Base-by-base conservation (phyloP, 1,284 basidiomycete genomes). In the Ustilago nuda region DNA sequence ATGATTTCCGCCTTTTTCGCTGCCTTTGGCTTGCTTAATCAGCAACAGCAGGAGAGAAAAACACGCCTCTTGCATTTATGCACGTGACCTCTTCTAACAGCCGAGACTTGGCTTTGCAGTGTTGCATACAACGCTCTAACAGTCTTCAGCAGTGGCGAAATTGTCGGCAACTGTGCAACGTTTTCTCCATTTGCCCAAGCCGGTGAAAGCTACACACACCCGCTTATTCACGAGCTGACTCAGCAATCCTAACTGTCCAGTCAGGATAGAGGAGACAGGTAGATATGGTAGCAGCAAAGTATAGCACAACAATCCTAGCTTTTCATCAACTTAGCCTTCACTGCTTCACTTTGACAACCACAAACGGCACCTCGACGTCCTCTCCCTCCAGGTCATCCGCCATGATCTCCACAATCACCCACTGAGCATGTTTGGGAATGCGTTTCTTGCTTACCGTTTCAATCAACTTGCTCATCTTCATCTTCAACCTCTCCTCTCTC, bases 361-460 rank as follows among this genome's bases (percentile, higher is more conserved):
- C 82, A 57, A 80, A 84, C 8, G 83, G 83, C 65, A 87, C 87
- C 79, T 87, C 87, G 37, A 87, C 87, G 56, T 88, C 87, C 87
- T 98, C 96, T 61, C 91, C 94, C 35, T 93, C 90, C 83, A 93
- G 92, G 83, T 98, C 94, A 54, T 91, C 91, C 39, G 92, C 92
- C 94, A 99, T 97, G 62, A 98, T 91, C 88, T 99, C 97, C 17
- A 96, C 92, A 60, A 96, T 89, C 59, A 97, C 89, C 82, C 94
- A 92, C 85, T 91, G 94, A 72, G 89, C 83, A 43, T 84, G 81
- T 45, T 70, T 48, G 19, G 82, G 79, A 33, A 84, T 72, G 4
- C 75, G 76, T 68, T 83, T 83, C 78, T 80, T 83, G 57, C 93
- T 94, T 55, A 99, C 95, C 66, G 90, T 90, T 87, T 98, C 95